Evolutionary conservation across 2,329 filamentous ascomycete genomes (phyloP).

Genomic region (Xylaria sp.): DNA sequence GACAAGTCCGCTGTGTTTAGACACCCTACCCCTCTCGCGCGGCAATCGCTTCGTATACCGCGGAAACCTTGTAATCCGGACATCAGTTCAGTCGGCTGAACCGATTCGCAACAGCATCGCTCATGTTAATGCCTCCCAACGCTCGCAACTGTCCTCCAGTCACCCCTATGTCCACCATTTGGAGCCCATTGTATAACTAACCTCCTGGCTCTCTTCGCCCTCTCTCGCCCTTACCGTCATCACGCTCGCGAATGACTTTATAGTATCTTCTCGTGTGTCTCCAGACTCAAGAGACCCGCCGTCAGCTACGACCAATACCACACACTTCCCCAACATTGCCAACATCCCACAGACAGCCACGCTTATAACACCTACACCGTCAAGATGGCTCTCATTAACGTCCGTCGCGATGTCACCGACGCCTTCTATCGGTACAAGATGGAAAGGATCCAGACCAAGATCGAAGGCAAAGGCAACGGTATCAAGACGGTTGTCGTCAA

Average conservation of each 20-base stretch:
- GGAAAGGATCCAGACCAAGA: conserved; percentile 98
- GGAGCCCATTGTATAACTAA: conserved; percentile 66
- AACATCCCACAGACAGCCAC: conserved; percentile 36
- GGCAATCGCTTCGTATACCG: conserved; percentile 96
- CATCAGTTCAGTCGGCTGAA: conserved; percentile 94
- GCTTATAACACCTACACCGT: conserved; percentile 54
- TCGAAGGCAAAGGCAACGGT: conserved; percentile 99
- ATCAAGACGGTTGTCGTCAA: conserved; percentile 99
- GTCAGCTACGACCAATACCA: conserved; percentile 34
- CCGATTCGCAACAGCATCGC: conserved; percentile 50
- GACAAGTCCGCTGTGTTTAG: conserved; percentile 88
- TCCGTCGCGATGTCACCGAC: conserved; percentile 97
- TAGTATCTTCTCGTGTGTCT: conserved; percentile 41
- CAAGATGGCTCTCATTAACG: conserved; percentile 97
- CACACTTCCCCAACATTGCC: conserved; percentile 33
- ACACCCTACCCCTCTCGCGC: conserved; percentile 87
- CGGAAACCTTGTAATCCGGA: conserved; percentile 92
- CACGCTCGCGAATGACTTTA: conserved; percentile 49
- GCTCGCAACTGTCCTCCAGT: conserved; percentile 60
- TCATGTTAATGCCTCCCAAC: conserved; percentile 68
- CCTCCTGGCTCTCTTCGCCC: conserved; percentile 57
- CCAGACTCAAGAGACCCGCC: conserved; percentile 43
- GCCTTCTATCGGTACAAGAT: conserved; percentile 99
- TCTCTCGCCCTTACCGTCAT: conserved; percentile 50
- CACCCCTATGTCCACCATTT: conserved; percentile 67